Evolutionary conservation across 192 early-diverging fungal species (phyloP).

Genomic region (Entomortierella parvispora): DNA sequence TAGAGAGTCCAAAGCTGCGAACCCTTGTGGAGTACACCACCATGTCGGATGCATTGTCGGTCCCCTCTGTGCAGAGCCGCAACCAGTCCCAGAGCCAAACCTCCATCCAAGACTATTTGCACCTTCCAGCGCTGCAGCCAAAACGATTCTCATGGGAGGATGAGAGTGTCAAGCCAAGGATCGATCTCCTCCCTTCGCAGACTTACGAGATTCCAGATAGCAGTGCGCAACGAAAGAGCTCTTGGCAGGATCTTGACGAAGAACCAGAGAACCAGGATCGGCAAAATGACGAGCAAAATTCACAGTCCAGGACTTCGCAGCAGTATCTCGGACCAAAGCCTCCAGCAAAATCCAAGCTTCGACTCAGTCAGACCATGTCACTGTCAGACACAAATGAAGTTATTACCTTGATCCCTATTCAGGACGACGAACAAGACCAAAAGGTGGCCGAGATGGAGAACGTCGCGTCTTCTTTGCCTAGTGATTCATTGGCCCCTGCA

Average conservation of each 20-base stretch:
- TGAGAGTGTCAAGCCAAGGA: constrained; percentile 26
- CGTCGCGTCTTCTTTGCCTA: no score
- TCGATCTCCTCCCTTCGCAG: constrained; percentile 15
- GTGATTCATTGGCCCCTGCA: no score
- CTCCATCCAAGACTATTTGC: background rate
- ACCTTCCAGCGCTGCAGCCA: background rate
- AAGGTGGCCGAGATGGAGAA: no score
- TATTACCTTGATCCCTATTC: no score
- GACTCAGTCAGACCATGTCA: background rate
- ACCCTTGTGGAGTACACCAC: background rate
- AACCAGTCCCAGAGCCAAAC: background rate
- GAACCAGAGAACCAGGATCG: background rate
- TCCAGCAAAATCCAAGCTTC: background rate
- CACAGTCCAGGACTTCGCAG: background rate
- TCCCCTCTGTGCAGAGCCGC: background rate
- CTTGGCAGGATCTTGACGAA: constrained; percentile 18
- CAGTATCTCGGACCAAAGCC: background rate
- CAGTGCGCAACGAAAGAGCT: constrained; percentile 15
- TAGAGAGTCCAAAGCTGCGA: background rate
- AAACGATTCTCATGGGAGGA: constrained; percentile 49
- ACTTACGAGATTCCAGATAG: background rate
- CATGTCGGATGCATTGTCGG: background rate
- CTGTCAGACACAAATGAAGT: no score
- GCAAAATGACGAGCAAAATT: background rate
- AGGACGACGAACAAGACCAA: no score